Percentiles rank a stretch among this genome's conserved stretches.
Conservation (phyloP, 371 early-diverging fungal species). For the Apophysomyces trapeziformis region DNA sequence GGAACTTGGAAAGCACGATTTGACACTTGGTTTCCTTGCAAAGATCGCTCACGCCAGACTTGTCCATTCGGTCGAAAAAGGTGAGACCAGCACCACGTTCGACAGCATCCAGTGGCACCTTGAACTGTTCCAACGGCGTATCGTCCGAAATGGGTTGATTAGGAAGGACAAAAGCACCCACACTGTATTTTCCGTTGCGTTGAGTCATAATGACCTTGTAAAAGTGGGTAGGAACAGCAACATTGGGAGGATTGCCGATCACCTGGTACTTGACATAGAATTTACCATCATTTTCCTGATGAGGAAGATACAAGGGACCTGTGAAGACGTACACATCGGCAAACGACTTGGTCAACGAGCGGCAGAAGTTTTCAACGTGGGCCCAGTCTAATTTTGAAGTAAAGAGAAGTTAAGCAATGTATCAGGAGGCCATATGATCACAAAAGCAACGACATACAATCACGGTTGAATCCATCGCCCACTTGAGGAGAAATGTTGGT, state of each 20-base stretch:
- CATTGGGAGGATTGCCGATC: constrained; percentile 86
- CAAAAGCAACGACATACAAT: constrained; percentile 48
- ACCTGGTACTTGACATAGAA: constrained; percentile 88
- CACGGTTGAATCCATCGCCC: constrained; percentile 82
- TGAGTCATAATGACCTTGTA: constrained; percentile 83
- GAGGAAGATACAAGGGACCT: constrained; percentile 82
- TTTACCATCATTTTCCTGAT: constrained; percentile 68
- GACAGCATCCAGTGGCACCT: constrained; percentile 77
- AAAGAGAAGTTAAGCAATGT: neutral
- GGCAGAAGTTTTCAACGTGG: constrained; percentile 76
- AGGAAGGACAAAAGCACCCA: constrained; percentile 88
- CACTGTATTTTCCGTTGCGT: constrained; percentile 51
- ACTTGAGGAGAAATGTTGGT: constrained; percentile 87
- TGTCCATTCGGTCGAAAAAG: constrained; percentile 76
- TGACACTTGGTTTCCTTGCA: constrained; percentile 55
- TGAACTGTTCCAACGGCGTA: constrained; percentile 71
- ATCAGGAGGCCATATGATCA: constrained; percentile 3
- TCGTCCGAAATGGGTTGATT: constrained; percentile 74
- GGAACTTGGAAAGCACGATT: constrained; percentile 47
- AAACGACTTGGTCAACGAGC: constrained; percentile 66
- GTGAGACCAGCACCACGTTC: constrained; percentile 79
- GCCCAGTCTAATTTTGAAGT: constrained; percentile 68
- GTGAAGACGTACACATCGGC: constrained; percentile 79
- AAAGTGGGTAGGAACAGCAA: constrained; percentile 94
- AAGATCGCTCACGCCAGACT: constrained; percentile 43